Base-by-base conservation (phyloP, 257 asterid species). In the Prunella vulgaris region DNA sequence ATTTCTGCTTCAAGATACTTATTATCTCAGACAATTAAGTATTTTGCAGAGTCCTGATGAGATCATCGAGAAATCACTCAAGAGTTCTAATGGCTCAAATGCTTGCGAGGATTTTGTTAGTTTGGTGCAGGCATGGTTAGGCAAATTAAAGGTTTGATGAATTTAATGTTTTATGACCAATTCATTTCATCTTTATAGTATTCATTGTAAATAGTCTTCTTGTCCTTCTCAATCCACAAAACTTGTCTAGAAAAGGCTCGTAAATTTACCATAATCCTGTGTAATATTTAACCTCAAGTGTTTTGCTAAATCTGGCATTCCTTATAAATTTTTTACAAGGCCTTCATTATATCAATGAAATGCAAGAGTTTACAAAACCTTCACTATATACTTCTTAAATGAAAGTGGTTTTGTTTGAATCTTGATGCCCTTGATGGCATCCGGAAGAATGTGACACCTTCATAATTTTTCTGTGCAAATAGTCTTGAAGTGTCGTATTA, bases 11-110 rank as follows among this genome's bases (percentile, higher is more conserved):
- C 33, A 60, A 27, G 37, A 18, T 28, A 24, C 48, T 51, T 25
- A 22, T 72, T 33, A 79, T 61, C 78, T 70, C 64, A 59, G 40
- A 67, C 68, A 17, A 27, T 62, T 68, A 60, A 64, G 5, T 76
- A 78, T 79, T 68, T 63, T 82, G 82, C 94, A 93, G 97, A 85
- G 93, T 80, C 82, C 86, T 66, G 95, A 90, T 68, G 98, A 93
- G 83, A 93, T 93, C 58, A 78, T 75, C 56, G 92, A 90, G 61
- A 93, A 84, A 81, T 85, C 97, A 46, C 95, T 93, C 64, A 76
- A 52, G 61, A 84, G 84, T 74, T 65, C 35, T 70, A 92, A 90
- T 80, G 95, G 96, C 74, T 84, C 93, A 74, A 76, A 74, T 58
- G 72, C 72, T 73, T 90, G 96, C 66, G 90, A 87, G 64, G 98